Evolutionary conservation across 331 rosid species (phyloP).

Genomic region (Cucumis variabilis): DNA sequence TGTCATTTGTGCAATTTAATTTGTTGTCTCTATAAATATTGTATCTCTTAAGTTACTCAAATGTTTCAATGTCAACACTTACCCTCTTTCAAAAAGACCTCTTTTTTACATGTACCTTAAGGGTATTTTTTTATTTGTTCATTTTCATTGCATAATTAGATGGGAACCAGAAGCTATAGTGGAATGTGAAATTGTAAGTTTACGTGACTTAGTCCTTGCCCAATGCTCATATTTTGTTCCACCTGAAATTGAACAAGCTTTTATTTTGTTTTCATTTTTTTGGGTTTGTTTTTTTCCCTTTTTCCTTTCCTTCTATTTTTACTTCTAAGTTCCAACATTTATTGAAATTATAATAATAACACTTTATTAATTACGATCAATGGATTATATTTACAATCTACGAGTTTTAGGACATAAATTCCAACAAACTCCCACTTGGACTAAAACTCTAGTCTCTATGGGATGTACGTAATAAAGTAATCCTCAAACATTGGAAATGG

Average conservation of each 20-base stretch:
- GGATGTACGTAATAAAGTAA: no score
- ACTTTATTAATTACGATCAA: no score
- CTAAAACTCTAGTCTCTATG: no score
- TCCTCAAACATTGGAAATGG: no score
- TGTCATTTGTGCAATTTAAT: neutral
- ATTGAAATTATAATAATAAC: no score
- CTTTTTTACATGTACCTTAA: neutral
- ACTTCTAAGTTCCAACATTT: neutral
- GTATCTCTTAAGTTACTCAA: neutral
- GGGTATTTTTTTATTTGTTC: neutral
- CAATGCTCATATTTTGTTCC: neutral
- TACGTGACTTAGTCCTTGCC: neutral
- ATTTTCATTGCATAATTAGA: neutral
- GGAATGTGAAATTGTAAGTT: neutral
- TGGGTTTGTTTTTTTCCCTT: neutral
- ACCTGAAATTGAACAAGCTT: neutral
- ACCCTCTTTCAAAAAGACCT: neutral
- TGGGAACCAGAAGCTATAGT: neutral
- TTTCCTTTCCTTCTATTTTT: neutral
- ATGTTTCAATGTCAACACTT: neutral
- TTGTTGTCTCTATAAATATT: constrained; percentile 1
- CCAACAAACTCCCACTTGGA: no score
- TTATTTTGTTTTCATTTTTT: neutral
- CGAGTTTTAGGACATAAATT: no score
- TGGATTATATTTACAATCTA: no score